Conservation (phyloP, 345 rosid species). For the Limnanthes douglasii region DNA sequence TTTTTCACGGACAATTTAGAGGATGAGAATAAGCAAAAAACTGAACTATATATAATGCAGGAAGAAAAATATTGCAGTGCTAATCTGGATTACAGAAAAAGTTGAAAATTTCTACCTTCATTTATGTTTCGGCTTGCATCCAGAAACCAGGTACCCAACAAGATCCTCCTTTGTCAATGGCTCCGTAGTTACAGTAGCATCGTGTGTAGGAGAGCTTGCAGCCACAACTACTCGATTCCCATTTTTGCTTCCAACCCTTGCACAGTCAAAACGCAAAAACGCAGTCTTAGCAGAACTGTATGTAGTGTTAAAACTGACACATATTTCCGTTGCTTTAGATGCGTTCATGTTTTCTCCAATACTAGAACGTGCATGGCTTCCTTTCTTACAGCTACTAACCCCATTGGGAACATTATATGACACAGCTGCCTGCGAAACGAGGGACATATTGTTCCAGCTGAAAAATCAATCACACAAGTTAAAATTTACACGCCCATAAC, state of each 20-base stretch:
- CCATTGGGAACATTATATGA: conserved; percentile 14
- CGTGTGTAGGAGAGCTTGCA: conserved; percentile 66
- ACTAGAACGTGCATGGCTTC: conserved; percentile 10
- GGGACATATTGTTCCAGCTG: conserved; percentile 20
- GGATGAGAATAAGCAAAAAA: too few species aligned
- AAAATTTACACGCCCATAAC: too few species aligned
- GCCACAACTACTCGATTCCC: conserved; percentile 28
- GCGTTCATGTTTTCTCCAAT: conserved; percentile 8
- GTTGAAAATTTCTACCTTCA: conserved; percentile 50
- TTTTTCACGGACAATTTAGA: too few species aligned
- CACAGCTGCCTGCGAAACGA: conserved; percentile 21
- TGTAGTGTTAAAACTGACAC: conserved; percentile 13
- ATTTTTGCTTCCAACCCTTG: conserved; percentile 12
- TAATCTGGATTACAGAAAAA: too few species aligned
- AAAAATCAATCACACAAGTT: too few species aligned
- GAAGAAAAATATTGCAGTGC: too few species aligned
- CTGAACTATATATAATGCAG: too few species aligned
- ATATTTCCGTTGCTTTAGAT: conserved; percentile 12
- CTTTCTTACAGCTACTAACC: conserved; percentile 7
- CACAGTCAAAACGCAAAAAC: conserved; percentile 12
- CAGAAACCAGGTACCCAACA: conserved; percentile 53
- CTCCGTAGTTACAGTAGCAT: conserved; percentile 28
- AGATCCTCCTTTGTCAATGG: conserved; percentile 70
- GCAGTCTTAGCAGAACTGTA: conserved; percentile 8
- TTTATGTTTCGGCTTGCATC: conserved; percentile 62